Percentiles rank a stretch among this genome's conserved stretches.
phyloP scores from a whole-genome alignment of 495 filamentous ascomycete species.

The Penicillium flavigenum region DNA sequence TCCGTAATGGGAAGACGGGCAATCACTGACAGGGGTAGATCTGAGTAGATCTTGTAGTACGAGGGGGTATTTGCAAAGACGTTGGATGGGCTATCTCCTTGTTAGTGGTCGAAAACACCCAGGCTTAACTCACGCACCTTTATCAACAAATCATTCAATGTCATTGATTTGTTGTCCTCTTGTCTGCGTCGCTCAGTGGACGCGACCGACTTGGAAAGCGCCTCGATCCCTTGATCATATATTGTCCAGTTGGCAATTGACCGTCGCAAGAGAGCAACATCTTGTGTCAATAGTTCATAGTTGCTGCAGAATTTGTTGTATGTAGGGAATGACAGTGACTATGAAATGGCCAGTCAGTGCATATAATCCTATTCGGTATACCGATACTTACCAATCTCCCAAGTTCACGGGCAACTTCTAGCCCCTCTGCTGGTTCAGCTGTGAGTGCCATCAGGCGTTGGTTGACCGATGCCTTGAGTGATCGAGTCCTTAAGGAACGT shows the following conservation, averaged over 20 bases:
- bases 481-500: constrained; percentile 33
- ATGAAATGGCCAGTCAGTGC: constrained; percentile 6
- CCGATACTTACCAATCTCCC: constrained; percentile 59
- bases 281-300: constrained; percentile 78
- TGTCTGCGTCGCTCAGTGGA: constrained; percentile 65
- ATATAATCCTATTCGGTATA: not conserved
- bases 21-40: constrained; percentile 79
- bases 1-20: constrained; percentile 73
- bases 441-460: constrained; percentile 43
- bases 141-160: constrained; percentile 81
- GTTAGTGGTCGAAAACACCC: constrained; percentile 14
- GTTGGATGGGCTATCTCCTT: constrained; percentile 75
- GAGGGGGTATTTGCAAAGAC: constrained; percentile 89
- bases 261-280: constrained; percentile 66
- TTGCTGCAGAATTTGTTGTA: constrained; percentile 89
- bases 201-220: constrained; percentile 70
- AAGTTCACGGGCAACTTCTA: constrained; percentile 76
- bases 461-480: constrained; percentile 30
- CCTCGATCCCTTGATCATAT: constrained; percentile 86
- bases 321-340: constrained; percentile 78
- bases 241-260: constrained; percentile 72
- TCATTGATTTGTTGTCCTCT: constrained; percentile 69
- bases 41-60: constrained; percentile 80
- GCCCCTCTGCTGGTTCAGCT: constrained; percentile 68
- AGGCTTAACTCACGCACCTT: constrained; percentile 58